Evolutionary conservation across 1,139 yeast species (phyloP).

Genomic region (Debaryomyces coudertii): DNA sequence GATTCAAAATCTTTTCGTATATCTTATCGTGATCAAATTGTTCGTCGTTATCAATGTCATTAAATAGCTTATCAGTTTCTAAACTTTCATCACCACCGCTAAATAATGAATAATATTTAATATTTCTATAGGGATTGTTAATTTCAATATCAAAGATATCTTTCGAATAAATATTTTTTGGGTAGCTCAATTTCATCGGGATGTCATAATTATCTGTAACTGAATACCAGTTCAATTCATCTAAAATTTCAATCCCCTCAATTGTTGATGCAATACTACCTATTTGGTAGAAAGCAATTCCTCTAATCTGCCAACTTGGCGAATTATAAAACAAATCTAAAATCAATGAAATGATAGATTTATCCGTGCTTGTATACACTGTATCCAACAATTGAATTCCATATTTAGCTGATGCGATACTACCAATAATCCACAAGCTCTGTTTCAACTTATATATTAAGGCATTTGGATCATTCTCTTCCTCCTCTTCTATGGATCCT

Average conservation of each 20-base stretch:
- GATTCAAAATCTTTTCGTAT: conserved; percentile 43
- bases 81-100: conserved; percentile 18
- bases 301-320: conserved; percentile 65
- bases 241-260: conserved; percentile 86
- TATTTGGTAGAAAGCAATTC: conserved; percentile 75
- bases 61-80: conserved; percentile 13
- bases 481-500: conserved; percentile 6
- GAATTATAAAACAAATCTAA: conserved; percentile 45
- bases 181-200: conserved; percentile 63
- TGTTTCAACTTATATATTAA: conserved; percentile 52
- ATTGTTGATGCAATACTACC: conserved; percentile 74
- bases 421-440: conserved; percentile 86
- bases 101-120: conserved; percentile 33
- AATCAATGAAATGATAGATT: conserved; percentile 57
- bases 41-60: conserved; percentile 16
- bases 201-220: conserved; percentile 54
- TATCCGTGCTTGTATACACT: conserved; percentile 50
- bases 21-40: conserved; percentile 27
- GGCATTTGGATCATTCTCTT: not conserved
- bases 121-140: conserved; percentile 37
- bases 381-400: conserved; percentile 74
- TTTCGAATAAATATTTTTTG: conserved; percentile 27
- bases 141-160: conserved; percentile 28
- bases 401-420: conserved; percentile 67
- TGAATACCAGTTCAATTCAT: conserved; percentile 77